Conservation (phyloP, 108 stramenopile species). For the Seminavis robusta region DNA sequence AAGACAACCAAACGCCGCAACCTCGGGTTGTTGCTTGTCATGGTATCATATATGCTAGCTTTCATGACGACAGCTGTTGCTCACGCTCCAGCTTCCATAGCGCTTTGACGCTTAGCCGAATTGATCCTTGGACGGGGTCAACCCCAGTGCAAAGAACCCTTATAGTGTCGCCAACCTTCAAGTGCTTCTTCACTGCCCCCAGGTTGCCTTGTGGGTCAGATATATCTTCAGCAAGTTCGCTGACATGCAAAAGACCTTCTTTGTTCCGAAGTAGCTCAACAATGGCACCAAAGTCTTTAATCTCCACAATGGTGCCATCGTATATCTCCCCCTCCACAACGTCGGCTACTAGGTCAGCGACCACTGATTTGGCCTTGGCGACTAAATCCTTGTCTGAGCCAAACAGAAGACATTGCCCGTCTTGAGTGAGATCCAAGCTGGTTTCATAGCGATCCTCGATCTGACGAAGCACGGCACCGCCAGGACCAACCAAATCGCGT, state of each 20-base stretch:
- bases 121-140: conserved; percentile 66
- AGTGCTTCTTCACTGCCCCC: conserved; percentile 37
- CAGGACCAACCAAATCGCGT: conserved; percentile 63
- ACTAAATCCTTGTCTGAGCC: conserved; percentile 53
- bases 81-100: too few relatives aligned
- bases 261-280: conserved; percentile 87
- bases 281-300: conserved; percentile 86
- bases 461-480: conserved; percentile 63
- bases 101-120: conserved; percentile 38
- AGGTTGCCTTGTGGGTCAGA: conserved; percentile 31
- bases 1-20: too few relatives aligned
- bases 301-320: conserved; percentile 76
- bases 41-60: too few relatives aligned
- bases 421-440: conserved; percentile 64
- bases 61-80: too few relatives aligned
- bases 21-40: too few relatives aligned
- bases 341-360: conserved; percentile 75
- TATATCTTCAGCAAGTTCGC: conserved; percentile 54
- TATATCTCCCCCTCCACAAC: conserved; percentile 68
- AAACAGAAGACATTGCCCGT: conserved; percentile 63
- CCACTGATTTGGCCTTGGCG: conserved; percentile 45
- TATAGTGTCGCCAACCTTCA: conserved; percentile 57
- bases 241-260: conserved; percentile 87
- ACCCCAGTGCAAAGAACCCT: conserved; percentile 59
- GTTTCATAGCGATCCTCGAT: conserved; percentile 65